Conservation (phyloP, 140 eudicot species). For the Stevia rebaudiana region DNA sequence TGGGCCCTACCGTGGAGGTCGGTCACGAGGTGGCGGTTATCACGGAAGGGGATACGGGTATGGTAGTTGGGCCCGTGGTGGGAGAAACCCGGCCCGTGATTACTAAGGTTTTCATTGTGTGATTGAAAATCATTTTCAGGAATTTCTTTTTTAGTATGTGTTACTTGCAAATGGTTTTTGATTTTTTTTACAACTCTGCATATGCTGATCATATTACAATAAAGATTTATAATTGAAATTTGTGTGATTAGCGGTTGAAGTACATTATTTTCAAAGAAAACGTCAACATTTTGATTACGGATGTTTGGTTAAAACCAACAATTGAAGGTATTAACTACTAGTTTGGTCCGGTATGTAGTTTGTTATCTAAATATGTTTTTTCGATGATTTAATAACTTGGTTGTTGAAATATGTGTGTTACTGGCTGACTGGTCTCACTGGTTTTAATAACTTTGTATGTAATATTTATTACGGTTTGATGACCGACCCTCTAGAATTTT, state of each 20-base stretch:
- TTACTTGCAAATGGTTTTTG: constrained; percentile 18
- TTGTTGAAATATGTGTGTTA: too few species aligned
- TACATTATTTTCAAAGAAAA: neutral
- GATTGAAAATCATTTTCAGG: constrained; percentile 2
- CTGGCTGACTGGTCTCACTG: too few species aligned
- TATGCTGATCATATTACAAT: too few species aligned
- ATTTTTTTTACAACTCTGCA: neutral
- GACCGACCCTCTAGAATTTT: too few species aligned
- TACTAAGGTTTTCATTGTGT: constrained; percentile 15
- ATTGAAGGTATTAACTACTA: neutral
- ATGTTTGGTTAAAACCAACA: constrained; percentile 4
- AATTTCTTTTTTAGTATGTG: constrained; percentile 5
- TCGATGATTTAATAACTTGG: too few species aligned
- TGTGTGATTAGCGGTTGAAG: neutral
- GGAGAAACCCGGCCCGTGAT: constrained; percentile 30
- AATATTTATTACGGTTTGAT: too few species aligned
- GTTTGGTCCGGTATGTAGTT: too few species aligned
- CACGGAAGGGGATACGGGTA: constrained; percentile 36
- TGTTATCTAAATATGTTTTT: too few species aligned
- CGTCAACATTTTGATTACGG: neutral
- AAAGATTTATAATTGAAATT: neutral
- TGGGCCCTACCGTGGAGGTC: constrained; percentile 38
- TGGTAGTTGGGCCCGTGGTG: constrained; percentile 33
- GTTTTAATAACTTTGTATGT: too few species aligned
- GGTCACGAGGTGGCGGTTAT: constrained; percentile 33